A percentile compares a stretch with the other conserved stretches of the same genome.
Evolutionary conservation across 2,329 filamentous ascomycete species (phyloP).

Genomic region (Torrubiellomyces zombiae): DNA sequence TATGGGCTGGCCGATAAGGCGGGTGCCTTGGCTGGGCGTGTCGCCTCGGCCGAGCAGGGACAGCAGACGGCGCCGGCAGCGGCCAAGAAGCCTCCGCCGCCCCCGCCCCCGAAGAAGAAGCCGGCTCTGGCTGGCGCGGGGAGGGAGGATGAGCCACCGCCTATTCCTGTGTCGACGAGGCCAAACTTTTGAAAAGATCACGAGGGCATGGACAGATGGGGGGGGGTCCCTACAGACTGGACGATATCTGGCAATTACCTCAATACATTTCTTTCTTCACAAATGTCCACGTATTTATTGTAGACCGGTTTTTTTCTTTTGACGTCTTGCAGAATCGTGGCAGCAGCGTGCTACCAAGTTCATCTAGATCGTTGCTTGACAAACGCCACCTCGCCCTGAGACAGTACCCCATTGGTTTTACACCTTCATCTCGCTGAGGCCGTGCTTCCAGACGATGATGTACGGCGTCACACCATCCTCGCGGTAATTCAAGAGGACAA

Average conservation of each 20-base stretch:
- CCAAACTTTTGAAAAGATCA: slow-evolving; percentile 23
- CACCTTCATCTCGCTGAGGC: slow-evolving; percentile 78
- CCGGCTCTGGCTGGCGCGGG: slow-evolving; percentile 16
- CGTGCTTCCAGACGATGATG: slow-evolving; percentile 90
- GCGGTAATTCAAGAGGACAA: slow-evolving; percentile 91
- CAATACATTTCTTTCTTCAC: too few species aligned
- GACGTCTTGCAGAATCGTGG: too few species aligned
- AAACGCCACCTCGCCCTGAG: too few species aligned
- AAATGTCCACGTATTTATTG: too few species aligned
- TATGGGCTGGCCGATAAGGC: slow-evolving; percentile 34
- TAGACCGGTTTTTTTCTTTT: too few species aligned
- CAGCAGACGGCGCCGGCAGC: slow-evolving; percentile 3
- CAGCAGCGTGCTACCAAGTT: too few species aligned
- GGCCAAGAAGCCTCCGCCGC: slow-evolving; percentile 37
- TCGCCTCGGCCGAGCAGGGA: not conserved
- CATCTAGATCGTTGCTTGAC: too few species aligned
- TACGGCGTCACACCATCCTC: slow-evolving; percentile 88
- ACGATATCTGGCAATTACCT: too few species aligned
- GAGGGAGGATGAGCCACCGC: slow-evolving; percentile 25
- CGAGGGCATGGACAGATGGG: too few species aligned
- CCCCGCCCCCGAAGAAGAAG: slow-evolving; percentile 37
- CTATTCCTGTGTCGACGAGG: slow-evolving; percentile 33
- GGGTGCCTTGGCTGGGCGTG: slow-evolving; percentile 11
- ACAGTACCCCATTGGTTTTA: too few species aligned
- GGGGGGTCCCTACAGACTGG: too few species aligned